These are phyloP conservation scores for Cyclotella choctawhatcheeana DNA, from an alignment of 108 stramenopile genomes.

Conservation along the genomic window DNA sequence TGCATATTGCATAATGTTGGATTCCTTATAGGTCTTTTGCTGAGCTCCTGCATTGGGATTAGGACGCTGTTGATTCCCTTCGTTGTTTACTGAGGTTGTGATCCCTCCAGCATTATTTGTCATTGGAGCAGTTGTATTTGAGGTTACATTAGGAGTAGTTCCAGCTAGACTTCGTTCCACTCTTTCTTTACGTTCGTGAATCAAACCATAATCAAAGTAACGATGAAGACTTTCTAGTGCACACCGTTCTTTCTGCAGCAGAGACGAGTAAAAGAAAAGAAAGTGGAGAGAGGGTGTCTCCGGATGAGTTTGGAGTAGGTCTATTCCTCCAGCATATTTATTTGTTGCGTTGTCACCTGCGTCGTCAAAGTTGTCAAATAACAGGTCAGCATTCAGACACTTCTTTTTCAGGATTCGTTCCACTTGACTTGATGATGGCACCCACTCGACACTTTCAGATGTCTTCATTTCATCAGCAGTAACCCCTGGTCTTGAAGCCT, in stretches of 20 bases:
- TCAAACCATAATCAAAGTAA: constrained; percentile 93
- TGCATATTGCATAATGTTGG: constrained; percentile 83
- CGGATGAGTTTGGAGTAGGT: constrained; percentile 59
- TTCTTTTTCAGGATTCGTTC: constrained; percentile 41
- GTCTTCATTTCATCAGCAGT: neutral
- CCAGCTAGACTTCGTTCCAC: constrained; percentile 29
- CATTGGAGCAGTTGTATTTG: neutral
- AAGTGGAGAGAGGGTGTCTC: constrained; percentile 87
- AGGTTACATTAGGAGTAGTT: neutral
- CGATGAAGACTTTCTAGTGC: constrained; percentile 90
- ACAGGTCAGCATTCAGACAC: constrained; percentile 34
- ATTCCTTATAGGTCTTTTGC: constrained; percentile 8
- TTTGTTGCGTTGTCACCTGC: neutral
- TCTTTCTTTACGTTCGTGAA: constrained; percentile 59
- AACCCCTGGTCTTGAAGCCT: constrained; percentile 9
- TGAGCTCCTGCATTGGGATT: constrained; percentile 8
- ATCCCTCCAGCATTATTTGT: neutral
- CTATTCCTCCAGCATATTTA: neutral
- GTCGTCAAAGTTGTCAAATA: neutral
- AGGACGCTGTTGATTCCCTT: constrained; percentile 1
- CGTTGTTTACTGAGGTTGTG: neutral
- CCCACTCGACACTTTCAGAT: constrained; percentile 8
- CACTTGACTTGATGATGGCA: constrained; percentile 46
- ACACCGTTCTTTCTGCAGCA: constrained; percentile 74
- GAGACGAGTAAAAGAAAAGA: constrained; percentile 78